phyloP scores from a whole-genome alignment of 2,329 filamentous ascomycete species.

The Pseudogymnoascus sp. region DNA sequence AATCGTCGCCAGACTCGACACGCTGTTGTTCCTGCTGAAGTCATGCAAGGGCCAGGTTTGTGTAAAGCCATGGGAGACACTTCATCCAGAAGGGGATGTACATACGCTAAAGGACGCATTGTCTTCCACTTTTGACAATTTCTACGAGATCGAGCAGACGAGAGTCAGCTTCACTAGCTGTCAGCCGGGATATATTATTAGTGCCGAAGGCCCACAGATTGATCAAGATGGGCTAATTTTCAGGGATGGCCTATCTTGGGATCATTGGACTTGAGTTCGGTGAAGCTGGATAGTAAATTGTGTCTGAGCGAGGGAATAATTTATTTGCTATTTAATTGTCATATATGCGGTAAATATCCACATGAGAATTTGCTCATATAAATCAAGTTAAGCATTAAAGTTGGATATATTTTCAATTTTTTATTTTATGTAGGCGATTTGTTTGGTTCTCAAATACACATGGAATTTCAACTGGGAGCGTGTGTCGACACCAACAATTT shows the following conservation, averaged over 20 bases:
- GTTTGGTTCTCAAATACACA: not conserved
- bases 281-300: not conserved
- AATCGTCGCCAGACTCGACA: slow-evolving; percentile 47
- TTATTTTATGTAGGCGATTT: not conserved
- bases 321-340: not conserved
- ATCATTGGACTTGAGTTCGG: not conserved
- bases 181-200: slow-evolving; percentile 48
- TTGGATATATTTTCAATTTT: no score
- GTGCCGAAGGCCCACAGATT: slow-evolving; percentile 47
- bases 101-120: slow-evolving; percentile 46
- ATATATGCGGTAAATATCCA: not conserved
- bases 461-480: not conserved
- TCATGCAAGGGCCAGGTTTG: slow-evolving; percentile 51
- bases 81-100: slow-evolving; percentile 50
- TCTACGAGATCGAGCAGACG: slow-evolving; percentile 43
- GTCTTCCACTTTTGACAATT: slow-evolving; percentile 40
- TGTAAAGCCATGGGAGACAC: slow-evolving; percentile 47
- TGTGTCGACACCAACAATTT: not conserved
- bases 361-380: not conserved
- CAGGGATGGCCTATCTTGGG: not conserved
- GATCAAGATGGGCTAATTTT: not conserved
- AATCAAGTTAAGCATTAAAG: not conserved
- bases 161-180: slow-evolving; percentile 49
- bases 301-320: not conserved
- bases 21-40: slow-evolving; percentile 54